phyloP scores from a whole-genome alignment of 306 rosid genomes.

The Arachis stenosperma region DNA sequence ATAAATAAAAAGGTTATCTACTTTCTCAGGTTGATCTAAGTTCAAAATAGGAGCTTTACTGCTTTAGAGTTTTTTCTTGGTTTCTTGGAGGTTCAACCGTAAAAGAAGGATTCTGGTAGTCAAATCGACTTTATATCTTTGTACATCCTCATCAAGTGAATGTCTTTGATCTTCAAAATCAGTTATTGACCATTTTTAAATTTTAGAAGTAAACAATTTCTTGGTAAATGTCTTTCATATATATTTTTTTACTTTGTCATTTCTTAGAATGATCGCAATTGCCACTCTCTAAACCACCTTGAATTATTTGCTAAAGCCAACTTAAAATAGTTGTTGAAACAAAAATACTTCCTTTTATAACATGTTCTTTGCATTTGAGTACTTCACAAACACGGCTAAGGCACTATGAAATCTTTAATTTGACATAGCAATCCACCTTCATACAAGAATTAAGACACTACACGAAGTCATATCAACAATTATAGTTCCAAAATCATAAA shows the following conservation, averaged over 20 bases:
- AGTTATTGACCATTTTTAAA: too few species aligned
- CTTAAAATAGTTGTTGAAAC: too few species aligned
- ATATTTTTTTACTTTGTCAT: neutral
- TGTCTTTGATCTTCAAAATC: too few species aligned
- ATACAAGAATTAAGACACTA: neutral
- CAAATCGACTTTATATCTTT: neutral
- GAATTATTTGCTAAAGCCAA: too few species aligned
- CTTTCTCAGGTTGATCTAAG: neutral
- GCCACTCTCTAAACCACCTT: neutral
- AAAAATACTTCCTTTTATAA: neutral
- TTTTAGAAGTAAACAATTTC: too few species aligned
- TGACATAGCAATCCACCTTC: neutral
- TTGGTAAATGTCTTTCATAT: neutral
- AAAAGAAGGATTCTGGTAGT: neutral
- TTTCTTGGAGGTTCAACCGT: neutral
- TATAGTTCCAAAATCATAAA: neutral
- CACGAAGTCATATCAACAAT: conserved; percentile 2
- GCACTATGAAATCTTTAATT: neutral
- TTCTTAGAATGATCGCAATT: neutral
- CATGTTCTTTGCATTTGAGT: neutral
- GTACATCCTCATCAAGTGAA: neutral
- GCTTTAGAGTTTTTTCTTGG: too few species aligned
- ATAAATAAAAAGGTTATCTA: neutral
- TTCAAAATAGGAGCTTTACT: too few species aligned
- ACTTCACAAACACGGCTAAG: neutral